Evolutionary conservation across 208 protist genomes (phyloP).

Genomic region (Wallacemonas sp.): DNA sequence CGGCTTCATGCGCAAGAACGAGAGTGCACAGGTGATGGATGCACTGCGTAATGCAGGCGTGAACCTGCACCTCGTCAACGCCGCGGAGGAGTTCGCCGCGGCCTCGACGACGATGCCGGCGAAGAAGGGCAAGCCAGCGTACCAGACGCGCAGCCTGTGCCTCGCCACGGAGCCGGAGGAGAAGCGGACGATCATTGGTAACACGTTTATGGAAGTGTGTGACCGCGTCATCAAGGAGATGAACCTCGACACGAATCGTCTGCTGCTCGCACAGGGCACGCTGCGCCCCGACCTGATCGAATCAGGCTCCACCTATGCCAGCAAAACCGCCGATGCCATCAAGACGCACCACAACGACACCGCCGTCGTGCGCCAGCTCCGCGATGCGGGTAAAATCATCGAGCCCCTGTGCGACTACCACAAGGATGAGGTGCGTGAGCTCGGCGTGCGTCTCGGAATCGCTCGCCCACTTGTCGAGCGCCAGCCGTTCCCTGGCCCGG

Average conservation of each 20-base stretch:
- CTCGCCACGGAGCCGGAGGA: conserved; percentile 83
- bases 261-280: conserved; percentile 95
- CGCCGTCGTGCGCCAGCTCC: conserved; percentile 92
- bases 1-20: conserved; percentile 97
- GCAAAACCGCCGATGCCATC: conserved; percentile 92
- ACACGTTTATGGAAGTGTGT: conserved; percentile 97
- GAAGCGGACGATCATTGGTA: conserved; percentile 98
- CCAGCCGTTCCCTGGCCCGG: conserved; percentile 97
- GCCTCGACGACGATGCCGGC: conserved; percentile 78
- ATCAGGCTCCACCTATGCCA: conserved; percentile 84
- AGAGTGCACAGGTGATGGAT: conserved; percentile 83
- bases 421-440: conserved; percentile 98
- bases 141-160: conserved; percentile 60
- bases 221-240: conserved; percentile 72
- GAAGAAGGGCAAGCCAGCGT: conserved; percentile 37
- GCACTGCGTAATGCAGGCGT: conserved; percentile 82
- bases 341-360: conserved; percentile 99
- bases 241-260: conserved; percentile 56
- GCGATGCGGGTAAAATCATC: conserved; percentile 93
- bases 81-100: conserved; percentile 68
- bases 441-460: conserved; percentile 94
- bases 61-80: conserved; percentile 71
- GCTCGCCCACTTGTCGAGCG: conserved; percentile 90
- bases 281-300: conserved; percentile 98
- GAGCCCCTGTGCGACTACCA: conserved; percentile 97